These are phyloP conservation scores for Epichloe brachyelytri DNA, from an alignment of 2,329 filamentous ascomycete species.

Conservation along the genomic window DNA sequence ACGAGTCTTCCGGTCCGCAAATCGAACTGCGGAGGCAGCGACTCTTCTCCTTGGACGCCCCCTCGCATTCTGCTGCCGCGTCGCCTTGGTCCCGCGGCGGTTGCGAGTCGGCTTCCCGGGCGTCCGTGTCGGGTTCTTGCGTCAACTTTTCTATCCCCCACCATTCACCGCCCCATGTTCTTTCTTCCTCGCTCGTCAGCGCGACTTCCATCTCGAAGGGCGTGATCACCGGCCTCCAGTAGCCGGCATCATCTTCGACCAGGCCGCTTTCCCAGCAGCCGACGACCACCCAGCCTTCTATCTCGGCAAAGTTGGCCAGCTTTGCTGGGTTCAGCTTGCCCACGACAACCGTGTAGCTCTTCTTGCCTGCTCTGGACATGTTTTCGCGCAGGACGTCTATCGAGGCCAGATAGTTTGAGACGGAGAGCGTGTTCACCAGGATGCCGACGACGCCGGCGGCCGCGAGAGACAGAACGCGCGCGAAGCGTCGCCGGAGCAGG, in stretches of 20 bases:
- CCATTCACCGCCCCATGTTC: conserved; percentile 83
- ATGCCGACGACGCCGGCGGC: conserved; percentile 83
- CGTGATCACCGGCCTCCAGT: conserved; percentile 85
- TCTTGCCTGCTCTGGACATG: conserved; percentile 75
- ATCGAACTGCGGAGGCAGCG: conserved; percentile 81
- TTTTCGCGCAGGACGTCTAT: conserved; percentile 59
- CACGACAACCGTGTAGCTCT: conserved; percentile 91
- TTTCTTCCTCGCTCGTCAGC: conserved; percentile 58
- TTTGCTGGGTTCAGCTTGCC: conserved; percentile 94
- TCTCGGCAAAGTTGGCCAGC: conserved; percentile 88
- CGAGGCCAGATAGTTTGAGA: conserved; percentile 77
- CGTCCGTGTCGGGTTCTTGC: conserved; percentile 19
- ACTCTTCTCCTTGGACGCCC: conserved; percentile 52
- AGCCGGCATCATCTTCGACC: conserved; percentile 69
- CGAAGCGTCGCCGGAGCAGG: conserved; percentile 74
- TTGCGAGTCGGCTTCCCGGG: conserved; percentile 12
- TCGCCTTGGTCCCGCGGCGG: neutral
- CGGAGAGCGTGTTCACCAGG: conserved; percentile 86
- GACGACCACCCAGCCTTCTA: conserved; percentile 93
- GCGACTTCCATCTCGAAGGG: conserved; percentile 82
- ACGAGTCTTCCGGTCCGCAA: conserved; percentile 77
- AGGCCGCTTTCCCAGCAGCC: conserved; percentile 96
- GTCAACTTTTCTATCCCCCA: conserved; percentile 68
- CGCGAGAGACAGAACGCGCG: conserved; percentile 65
- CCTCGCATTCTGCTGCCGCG: conserved; percentile 9